These are phyloP conservation scores for Chimonanthus praecox DNA, from an alignment of 164 flowering plant species.

Conservation along the genomic window DNA sequence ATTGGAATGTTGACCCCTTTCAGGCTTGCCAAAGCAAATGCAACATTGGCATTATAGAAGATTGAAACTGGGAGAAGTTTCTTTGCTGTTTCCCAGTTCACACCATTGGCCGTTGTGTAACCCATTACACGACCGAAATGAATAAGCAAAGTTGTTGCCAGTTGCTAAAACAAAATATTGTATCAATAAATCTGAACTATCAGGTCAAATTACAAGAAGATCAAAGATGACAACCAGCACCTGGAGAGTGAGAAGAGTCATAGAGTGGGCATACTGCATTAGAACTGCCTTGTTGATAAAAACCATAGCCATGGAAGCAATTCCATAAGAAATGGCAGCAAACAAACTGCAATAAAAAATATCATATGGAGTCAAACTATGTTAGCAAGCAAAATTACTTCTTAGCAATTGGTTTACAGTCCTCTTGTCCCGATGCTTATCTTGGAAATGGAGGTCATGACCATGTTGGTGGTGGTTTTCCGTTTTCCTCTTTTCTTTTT, in stretches of 20 bases:
- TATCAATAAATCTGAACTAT: slow-evolving; percentile 6
- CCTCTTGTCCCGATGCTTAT: too few relatives aligned
- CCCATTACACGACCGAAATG: slow-evolving; percentile 73
- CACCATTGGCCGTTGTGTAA: slow-evolving; percentile 52
- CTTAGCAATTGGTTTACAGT: neutral
- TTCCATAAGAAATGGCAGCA: slow-evolving; percentile 88
- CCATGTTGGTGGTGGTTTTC: too few relatives aligned
- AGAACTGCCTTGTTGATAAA: slow-evolving; percentile 92
- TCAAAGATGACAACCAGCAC: slow-evolving; percentile 23
- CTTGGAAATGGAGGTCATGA: neutral
- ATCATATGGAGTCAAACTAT: slow-evolving; percentile 4
- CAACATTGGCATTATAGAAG: slow-evolving; percentile 94
- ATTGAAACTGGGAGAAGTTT: slow-evolving; percentile 76
- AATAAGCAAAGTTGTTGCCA: slow-evolving; percentile 79
- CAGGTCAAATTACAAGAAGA: neutral
- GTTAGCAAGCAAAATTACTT: neutral
- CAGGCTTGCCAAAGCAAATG: slow-evolving; percentile 95
- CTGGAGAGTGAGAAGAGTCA: slow-evolving; percentile 93
- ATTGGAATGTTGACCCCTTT: slow-evolving; percentile 98
- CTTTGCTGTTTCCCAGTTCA: slow-evolving; percentile 60
- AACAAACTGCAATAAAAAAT: slow-evolving; percentile 43
- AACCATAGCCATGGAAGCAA: slow-evolving; percentile 98
- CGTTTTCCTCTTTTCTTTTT: too few relatives aligned
- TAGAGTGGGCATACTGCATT: slow-evolving; percentile 84
- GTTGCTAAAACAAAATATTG: slow-evolving; percentile 47